Conservation (phyloP, 129 eudicot species). For the Flaveria trinervia region DNA sequence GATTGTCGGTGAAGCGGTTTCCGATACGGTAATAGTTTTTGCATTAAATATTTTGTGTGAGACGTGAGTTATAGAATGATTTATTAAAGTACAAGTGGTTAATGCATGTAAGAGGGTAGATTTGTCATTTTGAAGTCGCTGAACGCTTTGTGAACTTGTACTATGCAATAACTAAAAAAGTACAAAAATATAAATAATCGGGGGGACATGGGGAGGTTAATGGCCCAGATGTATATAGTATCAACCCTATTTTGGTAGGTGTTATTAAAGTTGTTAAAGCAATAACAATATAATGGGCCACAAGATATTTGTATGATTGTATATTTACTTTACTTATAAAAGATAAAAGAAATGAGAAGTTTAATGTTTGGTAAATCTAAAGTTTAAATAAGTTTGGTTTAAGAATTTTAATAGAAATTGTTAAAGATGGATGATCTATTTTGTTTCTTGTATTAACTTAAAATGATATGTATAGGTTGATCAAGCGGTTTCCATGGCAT, state of each 20-base stretch:
- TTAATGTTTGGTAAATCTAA: neutral
- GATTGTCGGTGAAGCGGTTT: slow-evolving; percentile 69
- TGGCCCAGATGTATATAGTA: slow-evolving; percentile 28
- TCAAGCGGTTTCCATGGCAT: slow-evolving; percentile 40
- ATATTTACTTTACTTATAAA: neutral
- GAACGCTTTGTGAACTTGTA: slow-evolving; percentile 11
- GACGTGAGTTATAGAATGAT: slow-evolving; percentile 7
- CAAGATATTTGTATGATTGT: neutral
- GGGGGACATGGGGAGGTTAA: slow-evolving; percentile 20
- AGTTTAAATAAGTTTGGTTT: neutral
- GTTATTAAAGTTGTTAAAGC: slow-evolving; percentile 22
- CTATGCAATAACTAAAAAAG: slow-evolving; percentile 7
- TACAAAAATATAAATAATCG: slow-evolving; percentile 13
- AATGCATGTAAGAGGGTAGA: slow-evolving; percentile 16
- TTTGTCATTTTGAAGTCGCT: neutral
- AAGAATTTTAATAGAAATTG: neutral
- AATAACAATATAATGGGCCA: slow-evolving; percentile 2
- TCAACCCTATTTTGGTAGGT: slow-evolving; percentile 33
- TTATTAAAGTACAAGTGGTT: slow-evolving; percentile 4
- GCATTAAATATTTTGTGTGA: slow-evolving; percentile 17
- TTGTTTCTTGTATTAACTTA: neutral
- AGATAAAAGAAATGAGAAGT: neutral
- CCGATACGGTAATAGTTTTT: slow-evolving; percentile 61
- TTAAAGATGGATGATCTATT: too few relatives aligned
- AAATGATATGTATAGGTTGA: slow-evolving; percentile 28